Base-by-base conservation (phyloP, 139 green algal genomes). In the Klebsormidium nitens region DNA sequence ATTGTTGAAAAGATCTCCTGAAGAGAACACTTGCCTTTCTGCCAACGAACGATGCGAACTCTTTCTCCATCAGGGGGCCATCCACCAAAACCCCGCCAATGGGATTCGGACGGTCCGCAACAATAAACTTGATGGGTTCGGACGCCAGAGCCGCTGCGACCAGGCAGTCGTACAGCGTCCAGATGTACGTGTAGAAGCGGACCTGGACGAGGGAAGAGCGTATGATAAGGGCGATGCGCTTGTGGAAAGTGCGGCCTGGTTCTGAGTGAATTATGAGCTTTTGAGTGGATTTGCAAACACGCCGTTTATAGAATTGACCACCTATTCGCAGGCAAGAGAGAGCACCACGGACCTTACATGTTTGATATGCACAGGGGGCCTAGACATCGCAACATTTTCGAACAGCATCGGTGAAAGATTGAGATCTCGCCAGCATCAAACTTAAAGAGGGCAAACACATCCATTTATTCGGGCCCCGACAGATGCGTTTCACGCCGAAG, bases 151-250 rank as follows among this genome's bases (percentile, higher is more conserved):
- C 78, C n/a, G 74, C 61, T 34, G 80, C 80, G 3, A 86, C 80
- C 66, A 86, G 39, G 29, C 62, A 66, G 64, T 85, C 80, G 58
- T 86, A 86, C 17, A 86, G 52, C 40, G 71, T 84, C 80, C 80
- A 86, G 17, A 86, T 72, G 72, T 86, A 86, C 2, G 80, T 86
- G 63, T 86, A 86, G 52, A 86, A 86, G 1, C 80, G 73, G 5
- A 56, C 49, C 61, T 77, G 52, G 44, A n/a, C 6, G 42, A 8
- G 11, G 14, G 11, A 8, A 8, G 11, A 50, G 42, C 8, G 14
- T 14, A 50, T 26, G 14, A 50, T 8, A 8, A 50, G 11, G 42
- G 11, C 42, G 14, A 50, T 50, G 8, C 11, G 42, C 14, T 26
- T 26, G 14, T 50, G 11, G 14, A 14, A n/a, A n/a, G 34, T n/a